Percentiles rank a stretch among this genome's conserved stretches.
Evolutionary conservation across 2,329 filamentous ascomycete species (phyloP).

Genomic region (Lasiodiplodia theobromae): DNA sequence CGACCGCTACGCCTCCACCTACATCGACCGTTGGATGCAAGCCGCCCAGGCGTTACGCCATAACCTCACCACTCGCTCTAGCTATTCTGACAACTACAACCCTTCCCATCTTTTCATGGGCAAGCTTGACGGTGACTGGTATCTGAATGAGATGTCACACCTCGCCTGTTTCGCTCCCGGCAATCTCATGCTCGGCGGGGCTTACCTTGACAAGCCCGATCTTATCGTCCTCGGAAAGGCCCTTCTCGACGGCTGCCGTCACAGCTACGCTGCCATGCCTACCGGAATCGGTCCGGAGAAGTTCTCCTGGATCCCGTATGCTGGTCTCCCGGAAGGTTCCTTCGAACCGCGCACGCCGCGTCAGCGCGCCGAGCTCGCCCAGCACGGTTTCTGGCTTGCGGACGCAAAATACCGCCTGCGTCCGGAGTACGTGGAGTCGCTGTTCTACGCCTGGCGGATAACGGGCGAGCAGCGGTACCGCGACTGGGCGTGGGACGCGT

Average conservation of each 20-base stretch:
- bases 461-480: conserved; percentile 49
- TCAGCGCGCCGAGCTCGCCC: conserved; percentile 39
- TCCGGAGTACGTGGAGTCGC: conserved; percentile 49
- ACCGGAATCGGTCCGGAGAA: conserved; percentile 48
- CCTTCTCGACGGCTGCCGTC: conserved; percentile 50
- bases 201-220: conserved; percentile 41
- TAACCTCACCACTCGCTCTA: conserved; percentile 46
- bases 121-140: conserved; percentile 40
- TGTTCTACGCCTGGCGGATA: conserved; percentile 52
- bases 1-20: conserved; percentile 44
- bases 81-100: conserved; percentile 40
- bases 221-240: conserved; percentile 48
- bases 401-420: conserved; percentile 45
- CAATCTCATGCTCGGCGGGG: conserved; percentile 48
- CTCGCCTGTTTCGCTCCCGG: conserved; percentile 51
- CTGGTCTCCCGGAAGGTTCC: conserved; percentile 42
- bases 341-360: conserved; percentile 40
- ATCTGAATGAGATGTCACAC: conserved; percentile 49
- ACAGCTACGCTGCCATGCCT: conserved; percentile 47
- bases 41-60: conserved; percentile 47
- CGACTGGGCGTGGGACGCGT: conserved; percentile 53
- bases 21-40: conserved; percentile 43
- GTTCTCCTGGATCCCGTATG: conserved; percentile 50
- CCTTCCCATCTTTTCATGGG: conserved; percentile 52
- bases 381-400: conserved; percentile 44